Evolutionary conservation across 202 grass and related monocot genomes (phyloP), one percentile per base, ranked within the genome.

Genomic region (Cymbopogon flexuosus): DNA sequence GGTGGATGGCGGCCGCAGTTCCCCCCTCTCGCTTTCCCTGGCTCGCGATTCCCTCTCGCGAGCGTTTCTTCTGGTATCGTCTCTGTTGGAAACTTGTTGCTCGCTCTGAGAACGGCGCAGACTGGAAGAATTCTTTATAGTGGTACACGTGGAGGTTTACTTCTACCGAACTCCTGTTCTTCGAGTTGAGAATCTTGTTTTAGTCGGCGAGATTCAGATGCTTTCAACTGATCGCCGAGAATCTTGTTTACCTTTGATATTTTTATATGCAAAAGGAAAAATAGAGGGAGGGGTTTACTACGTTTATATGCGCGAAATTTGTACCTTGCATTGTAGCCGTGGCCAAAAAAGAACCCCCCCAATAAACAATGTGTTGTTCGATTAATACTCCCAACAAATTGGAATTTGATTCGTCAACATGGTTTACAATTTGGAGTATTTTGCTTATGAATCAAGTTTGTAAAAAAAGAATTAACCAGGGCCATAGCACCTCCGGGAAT

Each of bases 181-280:
- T 70, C 40, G 42, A 49, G 42, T 31, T 30, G 68, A 31, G 77
- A 60, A 62, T 30, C 41, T 21, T 57, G 22, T 30, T 54, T 70
- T 45, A 42, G 11, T 46, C 18, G 37, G 18, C 21, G n/a, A 47
- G 85, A 88, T 79, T 84, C 80, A 73, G 46, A 73, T 56, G 80
- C 59, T 30, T 60, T 73, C 47, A 77, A 78, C 65, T 14, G 10
- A 16, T n/a, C 8, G 0, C 66, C 73, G 37, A 68, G 67, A 87
- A 79, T 83, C 68, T 61, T 65, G 45, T 40, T 77, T 35, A 34
- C 52, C 8, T 18, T 8, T 36, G 5, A 3, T 0, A 36, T 66
- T 35, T 45, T 46, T 36, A 19, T 58, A 4, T 22, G 2, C 7
- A 5, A 1, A 5, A 1, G 18, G 46, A 45, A 78, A 72, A 47